phyloP scores from a whole-genome alignment of 2,329 filamentous ascomycete genomes.

The Claviceps spartinae region DNA sequence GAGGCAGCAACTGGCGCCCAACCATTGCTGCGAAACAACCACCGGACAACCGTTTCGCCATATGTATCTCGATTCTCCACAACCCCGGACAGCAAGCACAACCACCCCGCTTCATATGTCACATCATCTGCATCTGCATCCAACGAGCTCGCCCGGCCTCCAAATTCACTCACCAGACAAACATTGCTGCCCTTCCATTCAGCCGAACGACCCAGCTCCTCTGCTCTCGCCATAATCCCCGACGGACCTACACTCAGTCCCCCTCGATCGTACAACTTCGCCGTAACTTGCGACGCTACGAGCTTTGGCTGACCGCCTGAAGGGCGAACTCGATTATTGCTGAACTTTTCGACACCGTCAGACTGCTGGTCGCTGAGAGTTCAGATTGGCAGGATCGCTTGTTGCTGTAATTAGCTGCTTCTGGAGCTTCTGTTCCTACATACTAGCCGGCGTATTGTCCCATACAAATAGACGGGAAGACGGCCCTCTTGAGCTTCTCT shows the following conservation, averaged over 20 bases:
- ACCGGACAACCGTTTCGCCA: no score
- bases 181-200: no score
- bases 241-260: no score
- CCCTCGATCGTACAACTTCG: no score
- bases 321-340: constrained; percentile 13
- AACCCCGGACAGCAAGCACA: background rate
- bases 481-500: background rate
- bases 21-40: no score
- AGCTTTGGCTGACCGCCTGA: constrained; percentile 16
- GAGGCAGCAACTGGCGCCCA: no score
- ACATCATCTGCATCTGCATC: background rate
- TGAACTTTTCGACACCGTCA: no score
- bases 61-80: no score
- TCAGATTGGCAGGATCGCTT: constrained; percentile 1
- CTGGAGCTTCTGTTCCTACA: constrained; percentile 2
- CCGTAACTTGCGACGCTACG: no score
- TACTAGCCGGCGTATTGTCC: background rate
- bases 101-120: background rate
- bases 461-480: background rate
- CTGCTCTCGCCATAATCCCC: no score
- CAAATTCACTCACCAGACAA: no score
- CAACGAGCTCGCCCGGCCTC: background rate
- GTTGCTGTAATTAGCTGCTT: constrained; percentile 2
- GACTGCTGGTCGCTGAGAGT: background rate
- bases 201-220: no score